Conservation (phyloP, 805 yeast genomes). For the Kazachstania bromeliacearum region DNA sequence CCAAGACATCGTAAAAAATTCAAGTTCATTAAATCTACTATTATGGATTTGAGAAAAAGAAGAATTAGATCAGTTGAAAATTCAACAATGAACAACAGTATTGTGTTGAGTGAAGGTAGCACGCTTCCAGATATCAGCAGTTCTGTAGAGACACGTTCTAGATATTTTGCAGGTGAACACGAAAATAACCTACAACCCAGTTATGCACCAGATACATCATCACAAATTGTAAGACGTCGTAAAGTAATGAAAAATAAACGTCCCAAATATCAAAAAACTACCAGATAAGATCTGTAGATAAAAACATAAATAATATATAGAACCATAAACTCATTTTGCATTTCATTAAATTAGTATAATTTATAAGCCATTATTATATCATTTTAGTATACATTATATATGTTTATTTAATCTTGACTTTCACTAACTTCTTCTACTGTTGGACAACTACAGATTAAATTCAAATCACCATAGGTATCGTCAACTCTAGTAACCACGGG, state of each 20-base stretch:
- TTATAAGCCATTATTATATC: too few relatives aligned
- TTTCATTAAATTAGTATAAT: too few relatives aligned
- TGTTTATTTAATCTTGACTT: not conserved
- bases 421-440: conserved; percentile 56
- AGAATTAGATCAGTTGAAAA: conserved; percentile 5
- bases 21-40: conserved; percentile 16
- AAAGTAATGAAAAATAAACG: too few relatives aligned
- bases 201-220: too few relatives aligned
- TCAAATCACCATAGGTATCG: conserved; percentile 89
- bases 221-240: too few relatives aligned
- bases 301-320: too few relatives aligned
- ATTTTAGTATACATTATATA: too few relatives aligned
- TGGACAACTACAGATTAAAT: conserved; percentile 90
- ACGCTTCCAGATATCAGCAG: conserved; percentile 9
- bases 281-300: too few relatives aligned
- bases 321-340: too few relatives aligned
- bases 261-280: too few relatives aligned
- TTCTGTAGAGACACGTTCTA: conserved; percentile 11
- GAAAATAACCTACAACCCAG: too few relatives aligned
- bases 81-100: conserved; percentile 1
- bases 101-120: conserved; percentile 11
- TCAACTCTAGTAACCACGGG: conserved; percentile 89
- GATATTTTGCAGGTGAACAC: conserved; percentile 17
- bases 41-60: conserved; percentile 18
- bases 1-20: conserved; percentile 16